These are phyloP conservation scores for Calophaca sinica DNA, from an alignment of 306 rosid genomes.

Conservation along the genomic window DNA sequence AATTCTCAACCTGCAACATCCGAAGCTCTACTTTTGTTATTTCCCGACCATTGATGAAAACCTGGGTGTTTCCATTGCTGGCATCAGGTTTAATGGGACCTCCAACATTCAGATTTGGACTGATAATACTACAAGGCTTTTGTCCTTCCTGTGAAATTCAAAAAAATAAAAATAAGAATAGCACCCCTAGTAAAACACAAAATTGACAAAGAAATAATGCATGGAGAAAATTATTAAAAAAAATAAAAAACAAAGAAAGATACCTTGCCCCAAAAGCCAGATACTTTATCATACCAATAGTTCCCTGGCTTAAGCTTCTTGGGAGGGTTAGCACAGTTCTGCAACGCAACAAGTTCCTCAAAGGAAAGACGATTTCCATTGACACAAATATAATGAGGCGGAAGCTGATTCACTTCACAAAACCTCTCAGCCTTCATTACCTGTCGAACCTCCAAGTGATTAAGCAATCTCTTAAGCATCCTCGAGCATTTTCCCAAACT, in stretches of 20 bases:
- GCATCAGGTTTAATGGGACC: constrained; percentile 81
- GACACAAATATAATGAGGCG: constrained; percentile 77
- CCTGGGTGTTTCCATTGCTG: constrained; percentile 93
- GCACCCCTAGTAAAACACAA: constrained; percentile 22
- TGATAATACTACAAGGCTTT: constrained; percentile 87
- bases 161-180: constrained; percentile 19
- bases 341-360: constrained; percentile 76
- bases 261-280: constrained; percentile 99
- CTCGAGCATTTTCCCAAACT: constrained; percentile 90
- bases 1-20: constrained; percentile 88
- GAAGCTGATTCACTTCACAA: constrained; percentile 94
- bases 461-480: constrained; percentile 83
- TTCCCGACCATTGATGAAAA: constrained; percentile 94
- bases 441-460: constrained; percentile 87
- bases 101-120: constrained; percentile 91
- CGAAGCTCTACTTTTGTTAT: constrained; percentile 94
- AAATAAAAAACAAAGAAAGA: neutral
- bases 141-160: constrained; percentile 79
- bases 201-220: neutral
- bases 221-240: constrained; percentile 34
- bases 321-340: constrained; percentile 82
- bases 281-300: constrained; percentile 98
- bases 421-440: constrained; percentile 84
- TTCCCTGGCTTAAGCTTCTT: constrained; percentile 93
- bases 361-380: constrained; percentile 80